Evolutionary conservation across 495 filamentous ascomycete species (phyloP).

Genomic region (Neurospora tetraspora): DNA sequence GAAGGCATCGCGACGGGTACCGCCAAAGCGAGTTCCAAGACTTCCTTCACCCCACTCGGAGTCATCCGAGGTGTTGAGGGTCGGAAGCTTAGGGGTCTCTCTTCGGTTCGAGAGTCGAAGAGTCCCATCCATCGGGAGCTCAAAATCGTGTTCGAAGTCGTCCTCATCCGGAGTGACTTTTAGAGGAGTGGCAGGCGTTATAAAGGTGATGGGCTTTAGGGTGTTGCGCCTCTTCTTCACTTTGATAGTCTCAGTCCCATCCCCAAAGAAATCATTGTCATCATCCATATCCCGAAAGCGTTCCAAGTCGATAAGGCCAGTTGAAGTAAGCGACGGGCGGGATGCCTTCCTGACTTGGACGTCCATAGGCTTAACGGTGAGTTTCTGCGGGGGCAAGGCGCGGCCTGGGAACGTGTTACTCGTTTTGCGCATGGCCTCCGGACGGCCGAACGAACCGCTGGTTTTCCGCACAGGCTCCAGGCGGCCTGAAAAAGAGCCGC

Average conservation of each 20-base stretch:
- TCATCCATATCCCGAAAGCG: constrained; percentile 51
- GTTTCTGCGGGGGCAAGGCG: neutral
- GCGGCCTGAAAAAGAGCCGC: neutral
- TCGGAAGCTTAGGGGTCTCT: constrained; percentile 47
- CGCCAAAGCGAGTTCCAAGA: constrained; percentile 78
- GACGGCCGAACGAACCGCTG: neutral
- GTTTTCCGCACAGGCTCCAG: neutral
- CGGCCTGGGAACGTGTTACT: neutral
- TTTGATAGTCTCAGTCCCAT: constrained; percentile 57
- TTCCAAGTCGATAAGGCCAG: constrained; percentile 40
- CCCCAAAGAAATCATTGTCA: constrained; percentile 51
- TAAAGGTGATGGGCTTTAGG: constrained; percentile 43
- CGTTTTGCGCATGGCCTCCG: neutral
- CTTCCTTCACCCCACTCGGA: constrained; percentile 93
- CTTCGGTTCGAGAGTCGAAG: constrained; percentile 51
- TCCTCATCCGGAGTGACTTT: constrained; percentile 39
- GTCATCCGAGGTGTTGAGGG: constrained; percentile 55
- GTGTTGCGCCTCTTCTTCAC: constrained; percentile 47
- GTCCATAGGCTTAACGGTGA: neutral
- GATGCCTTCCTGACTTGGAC: constrained; percentile 10
- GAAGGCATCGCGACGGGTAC: constrained; percentile 63
- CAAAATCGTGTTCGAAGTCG: constrained; percentile 69
- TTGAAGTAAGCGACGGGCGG: constrained; percentile 16
- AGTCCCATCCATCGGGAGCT: constrained; percentile 52
- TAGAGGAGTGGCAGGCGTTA: constrained; percentile 45